A percentile compares a stretch with the other conserved stretches of the same genome.
Conservation (phyloP, 331 rosid species). For the Quercus lobata region DNA sequence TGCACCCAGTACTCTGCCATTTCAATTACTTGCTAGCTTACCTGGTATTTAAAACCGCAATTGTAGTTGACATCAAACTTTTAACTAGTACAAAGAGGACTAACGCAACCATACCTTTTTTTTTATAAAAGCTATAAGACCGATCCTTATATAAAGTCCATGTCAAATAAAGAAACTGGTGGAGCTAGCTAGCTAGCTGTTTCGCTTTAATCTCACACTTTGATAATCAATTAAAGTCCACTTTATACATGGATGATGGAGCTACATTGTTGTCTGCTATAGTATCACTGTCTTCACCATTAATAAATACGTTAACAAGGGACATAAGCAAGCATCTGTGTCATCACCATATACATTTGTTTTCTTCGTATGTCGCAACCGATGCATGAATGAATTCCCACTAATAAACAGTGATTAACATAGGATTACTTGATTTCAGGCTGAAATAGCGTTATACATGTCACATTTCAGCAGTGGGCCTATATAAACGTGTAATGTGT, state of each 20-base stretch:
- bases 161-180: not conserved
- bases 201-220: not conserved
- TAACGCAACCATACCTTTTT: not conserved
- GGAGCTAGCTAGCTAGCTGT: not conserved
- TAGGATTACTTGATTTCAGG: no score
- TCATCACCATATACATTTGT: conserved; percentile 15
- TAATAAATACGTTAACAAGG: not conserved
- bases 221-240: not conserved
- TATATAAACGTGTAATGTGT: no score
- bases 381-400: not conserved
- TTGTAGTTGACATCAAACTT: not conserved
- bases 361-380: conserved; percentile 17
- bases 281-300: not conserved
- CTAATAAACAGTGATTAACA: not conserved
- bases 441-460: no score
- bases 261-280: not conserved
- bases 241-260: not conserved
- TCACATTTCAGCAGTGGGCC: no score
- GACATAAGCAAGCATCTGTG: conserved; percentile 20
- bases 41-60: no score
- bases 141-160: not conserved
- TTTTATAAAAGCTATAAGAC: not conserved
- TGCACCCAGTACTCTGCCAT: no score
- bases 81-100: not conserved
- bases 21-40: no score